Evolutionary conservation across 345 rosid genomes (phyloP), one percentile per base, ranked within the genome.

Genomic region (Syzygium aromaticum): DNA sequence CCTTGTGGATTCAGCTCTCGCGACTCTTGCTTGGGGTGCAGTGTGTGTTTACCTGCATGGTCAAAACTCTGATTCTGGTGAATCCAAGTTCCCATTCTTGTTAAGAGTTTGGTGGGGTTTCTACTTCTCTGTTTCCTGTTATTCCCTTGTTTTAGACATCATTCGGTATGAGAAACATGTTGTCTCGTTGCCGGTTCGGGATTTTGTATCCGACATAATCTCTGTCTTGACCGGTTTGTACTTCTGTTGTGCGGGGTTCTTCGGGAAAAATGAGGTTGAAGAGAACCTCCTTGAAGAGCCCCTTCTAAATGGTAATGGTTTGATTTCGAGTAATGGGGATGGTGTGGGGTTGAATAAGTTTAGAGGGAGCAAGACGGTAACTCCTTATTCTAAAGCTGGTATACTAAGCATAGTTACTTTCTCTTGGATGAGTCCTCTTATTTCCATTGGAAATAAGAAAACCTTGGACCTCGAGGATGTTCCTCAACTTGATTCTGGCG

Each of bases 341-440:
- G 67, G 56, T 43, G 57, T 54, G 46, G 90, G 73, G 84, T 73
- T 86, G 49, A 86, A 43, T 82, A 87, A 89, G 85, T 33, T 64
- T 23, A 86, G 87, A 77, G 90, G 91, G 83, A 88, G 87, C 64
- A 88, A 89, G 73, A 27, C 85, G 7, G 89, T 87, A 25, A 90
- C 90, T n/a, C 88, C 91, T 77, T 91, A 85, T 80, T 43, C 88
- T 23, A 87, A 78, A 33, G 92, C 89, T 73, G 88, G 89, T 54
- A 53, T 88, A 61, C 80, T 90, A 43, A 90, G 93, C 73, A 17
- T 77, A 54, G 85, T 92, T 83, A 88, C 90, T 52, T 91, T 95
- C 93, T 90, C 94, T 84, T 95, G 97, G 97, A 89, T 93, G 92
- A 86, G 94, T 89, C 90, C 95, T 87, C 88, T 95, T 15, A 94